Evolutionary conservation across 2,329 filamentous ascomycete species (phyloP).

Genomic region (Fusarium albidum): DNA sequence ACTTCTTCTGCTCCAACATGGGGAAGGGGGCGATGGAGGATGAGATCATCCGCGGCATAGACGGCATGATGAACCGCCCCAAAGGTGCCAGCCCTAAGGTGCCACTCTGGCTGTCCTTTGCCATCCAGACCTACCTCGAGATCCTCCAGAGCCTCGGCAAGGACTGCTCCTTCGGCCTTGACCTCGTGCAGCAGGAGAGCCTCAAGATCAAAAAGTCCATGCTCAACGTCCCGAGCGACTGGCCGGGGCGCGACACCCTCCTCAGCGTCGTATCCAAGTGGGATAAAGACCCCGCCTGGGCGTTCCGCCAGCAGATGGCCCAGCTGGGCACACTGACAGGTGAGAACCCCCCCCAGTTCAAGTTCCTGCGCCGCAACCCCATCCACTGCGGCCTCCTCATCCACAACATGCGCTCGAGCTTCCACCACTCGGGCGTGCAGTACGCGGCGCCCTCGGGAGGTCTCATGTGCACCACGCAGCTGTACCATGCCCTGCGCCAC

Average conservation of each 20-base stretch:
- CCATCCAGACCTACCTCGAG: slow-evolving; percentile 29
- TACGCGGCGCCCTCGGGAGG: slow-evolving; percentile 22
- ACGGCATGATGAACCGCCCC: neutral
- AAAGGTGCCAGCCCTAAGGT: too few relatives aligned
- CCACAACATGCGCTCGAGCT: slow-evolving; percentile 25
- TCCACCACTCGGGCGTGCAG: slow-evolving; percentile 21
- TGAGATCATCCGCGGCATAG: slow-evolving; percentile 27
- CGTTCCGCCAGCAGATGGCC: neutral
- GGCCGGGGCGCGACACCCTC: neutral
- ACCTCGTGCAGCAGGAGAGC: slow-evolving; percentile 19
- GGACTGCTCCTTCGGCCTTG: neutral
- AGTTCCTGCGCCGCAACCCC: slow-evolving; percentile 33
- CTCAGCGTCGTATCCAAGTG: slow-evolving; percentile 17
- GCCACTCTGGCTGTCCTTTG: slow-evolving; percentile 28
- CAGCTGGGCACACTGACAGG: neutral
- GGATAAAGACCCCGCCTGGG: slow-evolving; percentile 25
- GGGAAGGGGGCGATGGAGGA: slow-evolving; percentile 22
- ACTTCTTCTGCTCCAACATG: slow-evolving; percentile 15
- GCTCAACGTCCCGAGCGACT: slow-evolving; percentile 5
- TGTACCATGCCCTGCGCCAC: slow-evolving; percentile 36
- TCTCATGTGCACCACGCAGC: slow-evolving; percentile 27
- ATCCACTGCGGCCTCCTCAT: slow-evolving; percentile 33
- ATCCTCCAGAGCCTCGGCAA: slow-evolving; percentile 22
- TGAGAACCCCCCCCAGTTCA: neutral
- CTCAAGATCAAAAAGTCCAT: slow-evolving; percentile 27